A percentile compares a stretch with the other conserved stretches of the same genome.
Conservation (phyloP, 192 early-diverging fungal species). For the Thamnidium elegans region DNA sequence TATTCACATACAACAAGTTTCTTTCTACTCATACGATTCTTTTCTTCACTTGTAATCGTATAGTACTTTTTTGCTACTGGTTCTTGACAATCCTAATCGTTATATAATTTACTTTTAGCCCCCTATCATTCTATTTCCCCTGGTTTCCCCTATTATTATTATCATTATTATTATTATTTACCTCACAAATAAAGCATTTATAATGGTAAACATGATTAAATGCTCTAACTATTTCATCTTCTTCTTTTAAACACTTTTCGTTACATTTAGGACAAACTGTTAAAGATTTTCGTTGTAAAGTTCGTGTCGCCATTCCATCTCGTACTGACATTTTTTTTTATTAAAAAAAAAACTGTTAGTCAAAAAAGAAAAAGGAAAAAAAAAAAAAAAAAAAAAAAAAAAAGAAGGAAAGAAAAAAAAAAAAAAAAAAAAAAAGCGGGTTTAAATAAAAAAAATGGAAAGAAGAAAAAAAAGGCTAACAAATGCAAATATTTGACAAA, state of each 20-base stretch:
- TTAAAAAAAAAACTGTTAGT: no score
- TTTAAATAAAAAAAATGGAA: background rate
- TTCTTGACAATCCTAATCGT: slow-evolving; percentile 12
- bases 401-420: slow-evolving; percentile 13
- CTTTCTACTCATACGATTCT: background rate
- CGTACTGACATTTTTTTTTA: no score
- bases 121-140: no score
- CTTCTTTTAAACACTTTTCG: slow-evolving; percentile 14
- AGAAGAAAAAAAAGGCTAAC: slow-evolving; percentile 8
- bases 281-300: slow-evolving; percentile 14
- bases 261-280: slow-evolving; percentile 12
- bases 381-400: background rate
- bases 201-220: slow-evolving; percentile 21
- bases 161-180: background rate
- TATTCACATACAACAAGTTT: background rate
- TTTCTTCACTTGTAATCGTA: background rate
- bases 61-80: slow-evolving; percentile 11
- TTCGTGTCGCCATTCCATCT: slow-evolving; percentile 1
- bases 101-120: background rate
- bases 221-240: slow-evolving; percentile 6
- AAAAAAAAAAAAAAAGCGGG: background rate
- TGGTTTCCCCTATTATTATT: background rate
- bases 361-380: background rate
- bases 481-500: slow-evolving; percentile 7
- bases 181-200: slow-evolving; percentile 19